These are phyloP conservation scores for Daphne laureola DNA, from an alignment of 441 rosid species.

Conservation along the genomic window DNA sequence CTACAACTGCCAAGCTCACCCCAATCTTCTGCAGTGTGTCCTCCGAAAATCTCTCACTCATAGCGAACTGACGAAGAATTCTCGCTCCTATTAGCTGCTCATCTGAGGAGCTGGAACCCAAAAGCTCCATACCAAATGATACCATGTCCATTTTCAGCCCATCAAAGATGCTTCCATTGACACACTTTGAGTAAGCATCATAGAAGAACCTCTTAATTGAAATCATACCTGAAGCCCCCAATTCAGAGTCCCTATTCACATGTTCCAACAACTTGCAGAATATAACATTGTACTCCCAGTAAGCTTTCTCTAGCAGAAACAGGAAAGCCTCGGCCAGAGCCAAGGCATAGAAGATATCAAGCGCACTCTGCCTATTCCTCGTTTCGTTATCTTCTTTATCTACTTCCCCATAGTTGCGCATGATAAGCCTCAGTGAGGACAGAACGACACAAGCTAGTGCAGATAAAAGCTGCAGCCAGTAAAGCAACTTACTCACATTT, in stretches of 20 bases:
- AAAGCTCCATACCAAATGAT: conserved; percentile 62
- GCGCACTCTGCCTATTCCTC: conserved; percentile 62
- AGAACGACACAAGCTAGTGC: conserved; percentile 67
- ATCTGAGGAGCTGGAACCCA: conserved; percentile 62
- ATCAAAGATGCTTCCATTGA: conserved; percentile 83
- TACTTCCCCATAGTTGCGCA: conserved; percentile 63
- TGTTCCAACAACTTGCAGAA: conserved; percentile 57
- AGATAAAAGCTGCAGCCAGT: conserved; percentile 89
- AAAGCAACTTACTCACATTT: conserved; percentile 62
- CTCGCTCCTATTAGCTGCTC: conserved; percentile 82
- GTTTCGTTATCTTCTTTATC: conserved; percentile 64
- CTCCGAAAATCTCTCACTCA: conserved; percentile 39
- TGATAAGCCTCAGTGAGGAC: conserved; percentile 55
- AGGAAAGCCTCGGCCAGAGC: conserved; percentile 80
- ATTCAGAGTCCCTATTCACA: conserved; percentile 62
- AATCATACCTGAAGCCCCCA: conserved; percentile 59
- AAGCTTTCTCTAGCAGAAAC: conserved; percentile 75
- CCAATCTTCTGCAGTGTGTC: conserved; percentile 89
- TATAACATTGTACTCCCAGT: conserved; percentile 81
- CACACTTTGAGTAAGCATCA: conserved; percentile 78
- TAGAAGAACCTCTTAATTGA: conserved; percentile 76
- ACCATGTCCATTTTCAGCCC: conserved; percentile 90
- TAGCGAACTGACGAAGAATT: conserved; percentile 55
- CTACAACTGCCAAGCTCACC: conserved; percentile 48
- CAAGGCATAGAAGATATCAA: conserved; percentile 67